These are phyloP conservation scores for Boletus sp. DNA, from an alignment of 1,284 basidiomycete genomes.

Conservation along the genomic window DNA sequence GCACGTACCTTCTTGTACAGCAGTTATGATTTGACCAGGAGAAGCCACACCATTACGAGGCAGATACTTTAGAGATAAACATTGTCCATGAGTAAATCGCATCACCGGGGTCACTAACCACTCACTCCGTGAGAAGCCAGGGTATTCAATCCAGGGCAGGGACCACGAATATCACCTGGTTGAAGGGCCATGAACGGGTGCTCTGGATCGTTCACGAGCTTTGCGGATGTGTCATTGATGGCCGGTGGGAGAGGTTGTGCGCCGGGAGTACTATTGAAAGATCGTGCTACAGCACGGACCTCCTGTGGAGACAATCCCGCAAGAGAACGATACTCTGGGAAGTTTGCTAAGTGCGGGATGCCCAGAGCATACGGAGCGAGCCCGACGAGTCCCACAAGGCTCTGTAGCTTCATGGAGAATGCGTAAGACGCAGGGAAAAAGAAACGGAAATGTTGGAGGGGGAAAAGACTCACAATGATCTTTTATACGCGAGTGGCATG, in stretches of 20 bases:
- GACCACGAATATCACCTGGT: slow-evolving; percentile 43
- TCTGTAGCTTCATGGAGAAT: slow-evolving; percentile 20
- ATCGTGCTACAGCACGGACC: slow-evolving; percentile 15
- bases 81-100: background rate
- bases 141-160: slow-evolving; percentile 53
- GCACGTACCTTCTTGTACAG: slow-evolving; percentile 27
- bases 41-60: slow-evolving; percentile 28
- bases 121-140: slow-evolving; percentile 49
- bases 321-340: slow-evolving; percentile 30
- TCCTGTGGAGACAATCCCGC: slow-evolving; percentile 24
- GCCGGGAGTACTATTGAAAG: slow-evolving; percentile 27
- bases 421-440: background rate
- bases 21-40: slow-evolving; percentile 33
- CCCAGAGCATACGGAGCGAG: slow-evolving; percentile 20
- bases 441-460: background rate
- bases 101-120: background rate
- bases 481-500: slow-evolving; percentile 21
- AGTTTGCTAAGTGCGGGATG: slow-evolving; percentile 21
- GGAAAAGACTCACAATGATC: background rate
- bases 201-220: slow-evolving; percentile 27
- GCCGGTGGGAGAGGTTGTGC: slow-evolving; percentile 31
- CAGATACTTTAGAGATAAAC: slow-evolving; percentile 23
- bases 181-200: slow-evolving; percentile 25
- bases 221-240: slow-evolving; percentile 33
- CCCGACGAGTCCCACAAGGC: slow-evolving; percentile 2